Evolutionary conservation across 768 basidiomycete species (phyloP).

Genomic region (Mrakia blollopis): DNA sequence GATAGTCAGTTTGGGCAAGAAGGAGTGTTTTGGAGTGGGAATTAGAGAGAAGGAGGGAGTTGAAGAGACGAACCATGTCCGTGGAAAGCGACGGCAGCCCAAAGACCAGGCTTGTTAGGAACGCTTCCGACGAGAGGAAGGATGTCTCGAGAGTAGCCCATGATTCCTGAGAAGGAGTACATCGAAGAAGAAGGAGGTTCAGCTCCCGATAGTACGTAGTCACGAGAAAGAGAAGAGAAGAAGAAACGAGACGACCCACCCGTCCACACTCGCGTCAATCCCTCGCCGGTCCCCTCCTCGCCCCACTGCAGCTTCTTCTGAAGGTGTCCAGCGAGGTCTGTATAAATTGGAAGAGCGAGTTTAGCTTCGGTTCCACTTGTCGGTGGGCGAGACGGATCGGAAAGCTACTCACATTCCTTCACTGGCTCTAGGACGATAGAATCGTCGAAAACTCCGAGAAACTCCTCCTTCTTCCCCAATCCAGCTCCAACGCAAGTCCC

Average conservation of each 20-base stretch:
- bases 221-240: not conserved
- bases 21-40: no score
- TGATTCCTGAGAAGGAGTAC: slow-evolving; percentile 16
- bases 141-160: slow-evolving; percentile 30
- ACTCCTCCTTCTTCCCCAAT: slow-evolving; percentile 12
- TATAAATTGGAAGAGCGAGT: not conserved
- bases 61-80: not conserved
- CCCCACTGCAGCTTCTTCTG: slow-evolving; percentile 22
- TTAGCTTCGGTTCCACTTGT: not conserved
- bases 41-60: not conserved
- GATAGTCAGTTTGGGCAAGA: not conserved
- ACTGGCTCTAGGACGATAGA: slow-evolving; percentile 2
- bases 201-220: no score
- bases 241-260: not conserved
- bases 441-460: slow-evolving; percentile 20
- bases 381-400: no score
- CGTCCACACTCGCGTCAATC: slow-evolving; percentile 22
- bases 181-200: no score
- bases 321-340: slow-evolving; percentile 13
- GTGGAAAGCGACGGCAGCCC: slow-evolving; percentile 14
- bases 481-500: slow-evolving; percentile 5
- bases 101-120: slow-evolving; percentile 7
- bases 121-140: slow-evolving; percentile 26
- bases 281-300: slow-evolving; percentile 15
- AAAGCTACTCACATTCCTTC: slow-evolving; percentile 16